Conservation (phyloP, 2,329 filamentous ascomycete genomes). For the Paecilomyces sp. region DNA sequence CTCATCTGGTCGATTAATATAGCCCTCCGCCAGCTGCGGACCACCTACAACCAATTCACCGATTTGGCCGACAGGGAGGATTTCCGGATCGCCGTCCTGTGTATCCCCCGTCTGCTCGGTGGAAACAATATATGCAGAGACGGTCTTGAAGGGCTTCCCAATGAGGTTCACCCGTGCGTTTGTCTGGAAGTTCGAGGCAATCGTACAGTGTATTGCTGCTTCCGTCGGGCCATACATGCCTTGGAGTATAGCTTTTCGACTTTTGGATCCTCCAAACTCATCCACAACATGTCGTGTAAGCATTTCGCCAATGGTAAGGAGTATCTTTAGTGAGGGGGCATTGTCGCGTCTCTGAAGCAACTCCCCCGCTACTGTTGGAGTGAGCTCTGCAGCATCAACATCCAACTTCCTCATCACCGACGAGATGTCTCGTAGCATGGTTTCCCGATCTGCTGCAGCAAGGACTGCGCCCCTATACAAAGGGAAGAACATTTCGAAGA, state of each 20-base stretch:
- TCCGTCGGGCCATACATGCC: constrained; percentile 95
- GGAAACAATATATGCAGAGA: constrained; percentile 66
- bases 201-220: constrained; percentile 81
- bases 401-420: constrained; percentile 56
- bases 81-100: constrained; percentile 28
- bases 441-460: constrained; percentile 60
- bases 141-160: constrained; percentile 70
- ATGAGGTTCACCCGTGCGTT: constrained; percentile 60
- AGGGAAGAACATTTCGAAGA: constrained; percentile 93
- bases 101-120: constrained; percentile 28
- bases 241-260: constrained; percentile 61
- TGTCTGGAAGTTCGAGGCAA: constrained; percentile 57
- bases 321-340: constrained; percentile 60
- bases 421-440: constrained; percentile 70
- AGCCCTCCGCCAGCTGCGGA: constrained; percentile 68
- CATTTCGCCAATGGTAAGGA: constrained; percentile 92
- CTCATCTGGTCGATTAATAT: constrained; percentile 73
- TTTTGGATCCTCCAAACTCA: constrained; percentile 63
- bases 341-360: constrained; percentile 60
- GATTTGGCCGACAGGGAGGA: constrained; percentile 59
- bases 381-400: constrained; percentile 81
- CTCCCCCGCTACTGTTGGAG: constrained; percentile 77
- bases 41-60: constrained; percentile 81
- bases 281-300: constrained; percentile 67
- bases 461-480: constrained; percentile 67